Evolutionary conservation across 768 basidiomycete species (phyloP), one percentile per base, ranked within the genome.

Genomic region (Suillus fuscotomentosus): DNA sequence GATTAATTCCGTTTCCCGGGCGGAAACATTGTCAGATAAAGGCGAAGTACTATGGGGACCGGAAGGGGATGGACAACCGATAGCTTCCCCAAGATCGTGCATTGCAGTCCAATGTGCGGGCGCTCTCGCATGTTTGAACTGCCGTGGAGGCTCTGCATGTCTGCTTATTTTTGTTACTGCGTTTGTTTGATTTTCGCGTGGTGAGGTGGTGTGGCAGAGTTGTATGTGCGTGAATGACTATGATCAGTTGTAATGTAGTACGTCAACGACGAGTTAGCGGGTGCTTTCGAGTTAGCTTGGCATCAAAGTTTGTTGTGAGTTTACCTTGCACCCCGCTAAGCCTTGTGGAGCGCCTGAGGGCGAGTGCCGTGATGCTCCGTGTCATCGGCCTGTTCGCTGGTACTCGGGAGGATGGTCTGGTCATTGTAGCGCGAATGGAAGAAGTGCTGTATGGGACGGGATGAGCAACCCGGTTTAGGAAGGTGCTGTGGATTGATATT

Each of bases 1-100:
- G 51, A 60, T 82, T 70, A 5, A 73, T 69, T 59, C 75, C 70
- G 68, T 80, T 78, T 64, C 80, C 75, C 57, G 42, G 41, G 22
- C 39, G 20, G 34, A 54, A 13, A 54, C 20, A 42, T 42, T 42
- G 7, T 31, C 17, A 20, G 39, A 31, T 31, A 6, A 31, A 31
- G 31, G 31, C 5, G 31, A 42, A 20, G 22, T 24, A 17, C 17
- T 41, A 15, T 17, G 14, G 22, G 39, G 24, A 1, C 1, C 39
- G 56, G 56, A 17, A 41, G 39, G 15, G 2, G 39, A n/a, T 41
- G 24, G 24, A 15, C 15, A 39, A 17, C 39, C 15, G 27, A 27
- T 27, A 42, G 36, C 10, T 38, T 38, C 1, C 5, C 41, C 41
- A 3, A 17, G 10, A 20, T 20, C 9, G 5, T 41, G 24, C 3